These are phyloP conservation scores for Boletus pseudopeckii DNA, from an alignment of 768 basidiomycete genomes.

Conservation along the genomic window DNA sequence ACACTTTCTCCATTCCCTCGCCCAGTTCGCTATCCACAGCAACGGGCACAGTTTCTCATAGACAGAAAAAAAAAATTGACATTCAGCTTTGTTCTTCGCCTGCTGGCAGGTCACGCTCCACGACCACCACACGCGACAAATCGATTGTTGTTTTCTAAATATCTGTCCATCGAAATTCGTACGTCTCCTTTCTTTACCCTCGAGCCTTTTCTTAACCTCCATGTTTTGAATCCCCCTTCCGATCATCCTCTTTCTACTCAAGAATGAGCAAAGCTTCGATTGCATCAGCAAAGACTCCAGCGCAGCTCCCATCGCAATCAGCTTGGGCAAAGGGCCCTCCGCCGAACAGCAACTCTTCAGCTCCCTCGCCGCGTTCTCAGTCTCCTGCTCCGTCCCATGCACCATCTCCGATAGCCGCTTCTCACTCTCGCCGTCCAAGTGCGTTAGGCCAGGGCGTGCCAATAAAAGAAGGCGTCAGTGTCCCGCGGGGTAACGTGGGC, in stretches of 20 bases:
- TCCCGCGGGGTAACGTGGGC: slow-evolving; percentile 60
- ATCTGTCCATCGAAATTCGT: slow-evolving; percentile 43
- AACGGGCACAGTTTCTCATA: slow-evolving; percentile 37
- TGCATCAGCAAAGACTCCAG: slow-evolving; percentile 67
- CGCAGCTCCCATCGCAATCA: slow-evolving; percentile 75
- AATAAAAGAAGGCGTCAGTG: slow-evolving; percentile 76
- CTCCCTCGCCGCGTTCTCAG: slow-evolving; percentile 69
- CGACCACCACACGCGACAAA: slow-evolving; percentile 73
- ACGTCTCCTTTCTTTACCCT: slow-evolving; percentile 28
- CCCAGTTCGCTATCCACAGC: slow-evolving; percentile 37
- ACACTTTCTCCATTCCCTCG: slow-evolving; percentile 20
- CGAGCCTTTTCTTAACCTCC: neutral
- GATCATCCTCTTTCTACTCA: slow-evolving; percentile 11
- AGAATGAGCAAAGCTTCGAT: slow-evolving; percentile 96
- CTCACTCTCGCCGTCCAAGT: slow-evolving; percentile 80
- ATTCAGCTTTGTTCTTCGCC: slow-evolving; percentile 66
- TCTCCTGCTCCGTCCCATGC: slow-evolving; percentile 62
- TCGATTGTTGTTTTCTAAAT: slow-evolving; percentile 48
- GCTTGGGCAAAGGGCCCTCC: slow-evolving; percentile 93
- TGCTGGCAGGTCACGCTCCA: slow-evolving; percentile 91
- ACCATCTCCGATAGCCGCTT: slow-evolving; percentile 42
- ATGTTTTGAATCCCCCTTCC: neutral
- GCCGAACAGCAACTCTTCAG: slow-evolving; percentile 45
- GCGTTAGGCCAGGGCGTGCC: slow-evolving; percentile 66
- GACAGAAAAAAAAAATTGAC: slow-evolving; percentile 35